Percentiles rank a stretch among this genome's conserved stretches.
These are phyloP conservation scores for Neurospora sp. DNA, from an alignment of 495 filamentous ascomycete species.

Conservation along the genomic window DNA sequence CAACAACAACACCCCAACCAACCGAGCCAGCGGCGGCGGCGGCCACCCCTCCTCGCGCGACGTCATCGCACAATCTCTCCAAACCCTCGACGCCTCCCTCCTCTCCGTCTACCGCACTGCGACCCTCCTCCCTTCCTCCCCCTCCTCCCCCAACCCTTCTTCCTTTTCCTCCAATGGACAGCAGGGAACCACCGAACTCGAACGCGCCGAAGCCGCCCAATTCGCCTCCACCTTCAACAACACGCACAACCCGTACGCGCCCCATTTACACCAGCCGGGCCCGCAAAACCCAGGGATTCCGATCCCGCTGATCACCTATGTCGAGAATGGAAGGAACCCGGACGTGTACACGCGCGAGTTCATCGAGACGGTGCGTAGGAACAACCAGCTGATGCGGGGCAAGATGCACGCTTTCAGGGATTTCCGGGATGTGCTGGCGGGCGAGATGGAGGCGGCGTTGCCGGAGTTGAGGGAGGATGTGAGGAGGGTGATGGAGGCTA, in stretches of 20 bases:
- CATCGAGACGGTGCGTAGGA: constrained; percentile 75
- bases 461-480: constrained; percentile 69
- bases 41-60: neutral
- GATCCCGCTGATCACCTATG: constrained; percentile 85
- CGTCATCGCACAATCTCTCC: neutral
- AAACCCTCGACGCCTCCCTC: constrained; percentile 2
- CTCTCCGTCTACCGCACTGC: constrained; percentile 32
- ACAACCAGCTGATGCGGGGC: constrained; percentile 78
- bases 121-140: constrained; percentile 56
- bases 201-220: neutral
- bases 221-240: neutral
- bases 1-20: neutral
- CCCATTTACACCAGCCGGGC: neutral
- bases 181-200: neutral
- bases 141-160: constrained; percentile 48
- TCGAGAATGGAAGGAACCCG: constrained; percentile 87
- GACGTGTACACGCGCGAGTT: constrained; percentile 98
- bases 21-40: neutral
- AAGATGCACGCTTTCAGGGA: constrained; percentile 68
- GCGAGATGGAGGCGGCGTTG: constrained; percentile 67
- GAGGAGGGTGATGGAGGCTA: constrained; percentile 44
- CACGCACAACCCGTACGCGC: neutral
- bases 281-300: constrained; percentile 43
- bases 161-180: too few relatives aligned
- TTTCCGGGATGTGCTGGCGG: constrained; percentile 74